These are phyloP conservation scores for Fusarium kyushuense DNA, from an alignment of 2,329 filamentous ascomycete genomes.

Conservation along the genomic window DNA sequence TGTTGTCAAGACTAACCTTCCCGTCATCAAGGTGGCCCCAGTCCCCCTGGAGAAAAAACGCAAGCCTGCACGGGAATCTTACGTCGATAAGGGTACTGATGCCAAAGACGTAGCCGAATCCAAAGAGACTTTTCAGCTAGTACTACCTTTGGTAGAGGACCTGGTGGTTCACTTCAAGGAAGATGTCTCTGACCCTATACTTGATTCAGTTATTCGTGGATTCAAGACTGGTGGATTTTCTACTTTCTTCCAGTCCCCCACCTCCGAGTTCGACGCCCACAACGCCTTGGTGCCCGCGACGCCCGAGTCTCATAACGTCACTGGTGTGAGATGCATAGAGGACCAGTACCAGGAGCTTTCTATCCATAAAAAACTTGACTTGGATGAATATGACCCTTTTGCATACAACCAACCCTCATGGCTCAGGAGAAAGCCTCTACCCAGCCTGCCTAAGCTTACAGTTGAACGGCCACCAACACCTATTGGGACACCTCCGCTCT, in stretches of 20 bases:
- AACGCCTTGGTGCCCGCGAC: constrained; percentile 45
- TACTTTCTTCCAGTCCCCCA: constrained; percentile 41
- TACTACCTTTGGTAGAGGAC: constrained; percentile 67
- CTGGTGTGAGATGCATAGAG: constrained; percentile 18
- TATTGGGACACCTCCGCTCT: constrained; percentile 57
- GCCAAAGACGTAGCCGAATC: constrained; percentile 44
- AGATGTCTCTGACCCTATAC: constrained; percentile 55
- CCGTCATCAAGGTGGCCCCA: constrained; percentile 48
- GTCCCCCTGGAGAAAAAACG: constrained; percentile 48
- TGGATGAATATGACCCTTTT: constrained; percentile 63
- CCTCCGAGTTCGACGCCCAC: constrained; percentile 38
- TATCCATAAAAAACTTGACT: constrained; percentile 18
- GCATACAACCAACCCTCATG: constrained; percentile 50
- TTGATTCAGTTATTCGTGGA: constrained; percentile 62
- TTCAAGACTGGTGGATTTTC: constrained; percentile 54
- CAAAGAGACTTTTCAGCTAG: constrained; percentile 53
- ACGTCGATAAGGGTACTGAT: constrained; percentile 58
- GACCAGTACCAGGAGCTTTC: constrained; percentile 29
- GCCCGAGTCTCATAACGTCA: constrained; percentile 38
- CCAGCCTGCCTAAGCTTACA: constrained; percentile 41
- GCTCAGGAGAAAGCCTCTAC: constrained; percentile 41
- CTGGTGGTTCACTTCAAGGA: constrained; percentile 67
- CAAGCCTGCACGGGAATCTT: constrained; percentile 47
- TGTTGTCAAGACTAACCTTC: constrained; percentile 48
- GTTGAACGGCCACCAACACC: constrained; percentile 57